Evolutionary conservation across 2,329 filamentous ascomycete genomes (phyloP).

Genomic region (Pyricularia pennisetigena): DNA sequence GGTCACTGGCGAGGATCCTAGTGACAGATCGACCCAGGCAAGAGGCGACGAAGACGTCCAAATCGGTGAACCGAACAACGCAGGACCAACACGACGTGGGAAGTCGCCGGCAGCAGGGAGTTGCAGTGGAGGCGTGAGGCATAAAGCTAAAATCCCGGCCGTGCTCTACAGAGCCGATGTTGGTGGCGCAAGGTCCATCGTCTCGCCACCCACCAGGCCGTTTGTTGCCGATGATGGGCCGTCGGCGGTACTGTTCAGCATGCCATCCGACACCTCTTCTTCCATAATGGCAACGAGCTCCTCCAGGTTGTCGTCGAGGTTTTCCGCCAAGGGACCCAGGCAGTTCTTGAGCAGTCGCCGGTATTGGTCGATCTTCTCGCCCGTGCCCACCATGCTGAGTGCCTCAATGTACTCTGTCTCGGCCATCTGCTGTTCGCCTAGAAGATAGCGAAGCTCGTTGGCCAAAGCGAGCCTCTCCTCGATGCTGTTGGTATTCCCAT

Average conservation of each 20-base stretch:
- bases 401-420: conserved; percentile 61
- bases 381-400: conserved; percentile 57
- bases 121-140: neutral
- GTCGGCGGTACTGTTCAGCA: conserved; percentile 7
- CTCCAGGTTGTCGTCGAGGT: conserved; percentile 55
- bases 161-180: conserved; percentile 3
- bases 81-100: neutral
- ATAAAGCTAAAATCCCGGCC: neutral
- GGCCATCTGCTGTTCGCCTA: conserved; percentile 49
- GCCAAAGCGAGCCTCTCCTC: conserved; percentile 49
- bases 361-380: conserved; percentile 66
- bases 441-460: conserved; percentile 43
- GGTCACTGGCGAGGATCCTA: neutral
- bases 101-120: neutral
- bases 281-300: conserved; percentile 54
- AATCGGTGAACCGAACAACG: neutral
- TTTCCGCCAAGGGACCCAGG: conserved; percentile 58
- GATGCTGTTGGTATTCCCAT: conserved; percentile 30
- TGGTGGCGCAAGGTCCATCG: conserved; percentile 4
- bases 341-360: conserved; percentile 59
- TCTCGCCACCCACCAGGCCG: neutral
- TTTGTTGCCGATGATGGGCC: neutral
- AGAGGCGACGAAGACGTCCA: neutral
- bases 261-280: conserved; percentile 41
- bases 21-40: neutral